Base-by-base conservation (phyloP, 345 rosid genomes). In the Lenwebbia sp. region DNA sequence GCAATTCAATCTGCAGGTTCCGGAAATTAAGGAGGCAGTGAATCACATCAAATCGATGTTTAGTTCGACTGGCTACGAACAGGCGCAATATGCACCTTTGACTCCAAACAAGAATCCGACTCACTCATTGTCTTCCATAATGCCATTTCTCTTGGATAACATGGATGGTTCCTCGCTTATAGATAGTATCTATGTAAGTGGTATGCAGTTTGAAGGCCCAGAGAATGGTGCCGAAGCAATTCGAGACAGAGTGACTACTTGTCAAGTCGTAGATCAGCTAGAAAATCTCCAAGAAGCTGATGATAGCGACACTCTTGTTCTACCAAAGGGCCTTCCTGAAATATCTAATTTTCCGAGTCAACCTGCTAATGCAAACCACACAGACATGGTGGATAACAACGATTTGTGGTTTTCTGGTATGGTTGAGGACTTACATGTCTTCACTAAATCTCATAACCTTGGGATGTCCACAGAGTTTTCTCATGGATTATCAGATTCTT, bases 11-110 rank as follows among this genome's bases (percentile, higher is more conserved):
- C 57, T 70, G 26, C 78, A 70, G 78, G 78, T 70, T 70, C 78
- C 78, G 7, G 78, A 70, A 70, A 70, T 70, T 70, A 70, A 37
- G 78, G 78, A 70, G 47, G 26, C 26, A 3, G 47, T 37, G 47
- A 33, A 37, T 70, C 60, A 84, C 82, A 56, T 92, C 91, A 89
- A 91, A 88, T 88, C 55, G 44, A 87, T 86, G 75, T 91, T 92
- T 85, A 62, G 53, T 78, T 17, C 50, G 19, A 88, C 84, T 87
- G 76, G 70, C 83, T 78, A 62, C 84, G 83, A 51, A 76, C 54
- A 83, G 8, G 90, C 23, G 51, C 74, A 40, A 85, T 13, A 56
- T 54, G 47, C 23, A 28, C 75, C 86, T 85, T 25, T 70, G 40
- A 23, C 86, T 78, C 82, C 84, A 37, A 82, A 88, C 54, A 85